phyloP scores from a whole-genome alignment of 805 yeast species.

The Brettanomyces sp. region DNA sequence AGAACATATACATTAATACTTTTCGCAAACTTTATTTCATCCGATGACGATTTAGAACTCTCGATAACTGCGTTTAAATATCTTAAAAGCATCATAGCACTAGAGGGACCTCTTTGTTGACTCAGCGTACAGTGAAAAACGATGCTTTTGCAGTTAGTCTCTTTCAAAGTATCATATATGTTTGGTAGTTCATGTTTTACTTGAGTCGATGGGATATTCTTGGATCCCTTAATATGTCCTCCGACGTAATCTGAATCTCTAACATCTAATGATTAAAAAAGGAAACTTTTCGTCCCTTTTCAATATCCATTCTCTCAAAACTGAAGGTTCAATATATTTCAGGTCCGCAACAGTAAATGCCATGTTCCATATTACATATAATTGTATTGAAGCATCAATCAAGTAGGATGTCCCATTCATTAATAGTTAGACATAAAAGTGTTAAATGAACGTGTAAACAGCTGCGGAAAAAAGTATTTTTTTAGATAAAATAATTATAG shows the following conservation, averaged over 20 bases:
- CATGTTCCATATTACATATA: neutral
- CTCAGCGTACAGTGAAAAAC: conserved; percentile 89
- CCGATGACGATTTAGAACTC: conserved; percentile 8
- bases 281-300: conserved; percentile 25
- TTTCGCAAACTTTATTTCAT: conserved; percentile 28
- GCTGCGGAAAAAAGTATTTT: too few species aligned
- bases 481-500: too few species aligned
- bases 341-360: conserved; percentile 29
- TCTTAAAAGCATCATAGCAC: conserved; percentile 57
- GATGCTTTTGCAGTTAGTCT: conserved; percentile 34
- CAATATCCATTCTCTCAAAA: conserved; percentile 38
- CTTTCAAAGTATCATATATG: conserved; percentile 27
- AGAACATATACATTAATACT: conserved; percentile 49
- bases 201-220: conserved; percentile 45
- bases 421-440: too few species aligned
- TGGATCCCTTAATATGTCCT: conserved; percentile 52
- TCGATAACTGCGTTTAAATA: conserved; percentile 27
- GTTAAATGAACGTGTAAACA: too few species aligned
- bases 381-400: neutral
- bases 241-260: conserved; percentile 79
- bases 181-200: conserved; percentile 32
- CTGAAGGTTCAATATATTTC: conserved; percentile 35
- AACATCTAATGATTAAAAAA: conserved; percentile 70
- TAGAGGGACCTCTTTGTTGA: conserved; percentile 86
- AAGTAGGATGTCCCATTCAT: neutral